These are phyloP conservation scores for Yamadazyma songkhlaensis DNA, from an alignment of 1,139 yeast species.

Conservation along the genomic window DNA sequence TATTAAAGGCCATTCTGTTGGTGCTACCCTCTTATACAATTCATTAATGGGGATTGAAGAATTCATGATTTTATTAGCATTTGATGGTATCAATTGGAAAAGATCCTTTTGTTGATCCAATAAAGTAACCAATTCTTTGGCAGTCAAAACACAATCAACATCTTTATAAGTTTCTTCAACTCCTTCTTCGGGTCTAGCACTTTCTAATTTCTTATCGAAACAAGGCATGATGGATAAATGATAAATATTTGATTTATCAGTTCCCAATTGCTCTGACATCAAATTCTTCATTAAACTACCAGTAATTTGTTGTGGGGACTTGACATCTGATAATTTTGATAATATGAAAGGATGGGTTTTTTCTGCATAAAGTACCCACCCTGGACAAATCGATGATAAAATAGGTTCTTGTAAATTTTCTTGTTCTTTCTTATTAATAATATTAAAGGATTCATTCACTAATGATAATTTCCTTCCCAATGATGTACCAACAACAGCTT, in stretches of 20 bases:
- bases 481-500: conserved; percentile 79
- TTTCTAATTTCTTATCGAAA: conserved; percentile 93
- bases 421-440: conserved; percentile 27
- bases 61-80: conserved; percentile 12
- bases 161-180: conserved; percentile 33
- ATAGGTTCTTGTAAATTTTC: conserved; percentile 36
- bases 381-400: conserved; percentile 80
- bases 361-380: conserved; percentile 95
- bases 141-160: conserved; percentile 93
- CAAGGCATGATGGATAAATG: conserved; percentile 94
- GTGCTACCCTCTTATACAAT: conserved; percentile 41
- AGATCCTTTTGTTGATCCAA: conserved; percentile 41
- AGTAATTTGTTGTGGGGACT: conserved; percentile 92
- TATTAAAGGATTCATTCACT: conserved; percentile 54
- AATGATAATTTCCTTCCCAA: conserved; percentile 74
- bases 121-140: conserved; percentile 78
- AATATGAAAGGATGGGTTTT: conserved; percentile 88
- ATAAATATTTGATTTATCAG: conserved; percentile 47
- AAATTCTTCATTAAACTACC: conserved; percentile 72
- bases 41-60: conserved; percentile 16
- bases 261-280: conserved; percentile 38
- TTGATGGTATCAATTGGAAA: conserved; percentile 21
- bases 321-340: conserved; percentile 59
- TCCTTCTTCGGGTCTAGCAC: conserved; percentile 72
- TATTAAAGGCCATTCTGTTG: conserved; percentile 56